Base-by-base conservation (phyloP, 441 rosid species). In the Corymbia calophylla region DNA sequence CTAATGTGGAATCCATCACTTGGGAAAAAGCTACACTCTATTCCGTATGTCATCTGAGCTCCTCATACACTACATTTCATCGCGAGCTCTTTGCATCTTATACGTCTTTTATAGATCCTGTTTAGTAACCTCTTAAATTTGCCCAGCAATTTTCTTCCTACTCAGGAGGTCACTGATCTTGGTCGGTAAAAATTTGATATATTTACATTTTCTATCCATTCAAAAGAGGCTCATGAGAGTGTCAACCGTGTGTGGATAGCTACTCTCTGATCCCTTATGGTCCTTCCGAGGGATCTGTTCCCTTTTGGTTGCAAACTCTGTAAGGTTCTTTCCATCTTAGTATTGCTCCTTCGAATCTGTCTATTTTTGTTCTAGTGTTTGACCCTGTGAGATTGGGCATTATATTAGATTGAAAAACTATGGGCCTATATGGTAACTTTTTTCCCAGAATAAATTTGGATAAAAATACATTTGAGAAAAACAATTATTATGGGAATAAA, bases 1-100 rank as follows among this genome's bases (percentile, higher is more conserved):
- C 98, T 82, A 97, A 97, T 87, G 95, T 96, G 90, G 99, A 98
- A 92, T 94, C 98, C 88, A 88, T 98, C 89, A 95, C 99, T 3
- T 95, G 94, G 82, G 97, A 97, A 90, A 93, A 95, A 92, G 92
- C 97, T 73, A 88, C 93, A 70, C 93, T 98, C 89, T 94, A 93
- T 91, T 93, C 90, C 29, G 99, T 97, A 95, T 53, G 97, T 89
- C 89, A 54, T 60, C 88, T 77, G n/a, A 88, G 87, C 88, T 89
- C 81, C 27, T 56, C 68, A 17, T 54, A 44, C 19, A 9, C 55
- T 89, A 19, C 77, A 29, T 44, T 32, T 89, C 64, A 77, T 89
- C 60, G 35, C 58, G 35, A 88, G 88, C 88, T 89, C 70, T n/a
- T 56, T 77, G 23, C 84, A 64, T n/a, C 18, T 77, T 89, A 6